Evolutionary conservation across 352 stramenopile species (phyloP), one percentile per base, ranked within the genome.

Genomic region (Elongisporangium undulatum): DNA sequence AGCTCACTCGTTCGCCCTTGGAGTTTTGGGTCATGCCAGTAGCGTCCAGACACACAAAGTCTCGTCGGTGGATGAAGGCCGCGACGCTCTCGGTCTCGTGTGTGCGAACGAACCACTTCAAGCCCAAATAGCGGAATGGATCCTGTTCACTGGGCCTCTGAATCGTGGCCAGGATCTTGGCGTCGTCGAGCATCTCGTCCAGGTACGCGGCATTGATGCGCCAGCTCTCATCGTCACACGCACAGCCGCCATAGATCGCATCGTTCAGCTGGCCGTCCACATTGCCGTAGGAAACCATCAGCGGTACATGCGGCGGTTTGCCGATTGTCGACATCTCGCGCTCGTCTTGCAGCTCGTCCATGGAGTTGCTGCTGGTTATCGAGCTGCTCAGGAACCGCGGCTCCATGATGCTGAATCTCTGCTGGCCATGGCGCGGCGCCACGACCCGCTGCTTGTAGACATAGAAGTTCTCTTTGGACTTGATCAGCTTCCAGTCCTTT

Each of bases 91-190:
- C 29, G 9, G 29, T 41, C 5, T 41, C 29, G 8, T 41, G 29
- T 15, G 29, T 2, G 5, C 63, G 63, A 1, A 61, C 68, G 24
- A 62, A 59, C 76, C 76, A 83, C 49, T 86, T 83, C 61, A 86
- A 70, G 5, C 69, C 74, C 7, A 86, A 62, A 29, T 72, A 83
- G 8, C 67, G 74, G 62, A 83, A 86, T 38, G 76, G 76, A 41
- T 86, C 76, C 29, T 79, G 74, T 7, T 70, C 59, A 3, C 61
- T 77, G 0, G 76, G 76, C 2, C 23, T 17, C 21, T 83, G 69
- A 38, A 86, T 69, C 51, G 72, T 69, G 15, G 76, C 67, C 20
- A 86, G 54, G 54, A 86, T 61, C 51, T 68, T 66, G 4, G 61
- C 64, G 7, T 50, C 64, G 48, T 79, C 74, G 23, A 78, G 79